Conservation (phyloP, 192 early-diverging fungal species). For the Coemansia sp. region DNA sequence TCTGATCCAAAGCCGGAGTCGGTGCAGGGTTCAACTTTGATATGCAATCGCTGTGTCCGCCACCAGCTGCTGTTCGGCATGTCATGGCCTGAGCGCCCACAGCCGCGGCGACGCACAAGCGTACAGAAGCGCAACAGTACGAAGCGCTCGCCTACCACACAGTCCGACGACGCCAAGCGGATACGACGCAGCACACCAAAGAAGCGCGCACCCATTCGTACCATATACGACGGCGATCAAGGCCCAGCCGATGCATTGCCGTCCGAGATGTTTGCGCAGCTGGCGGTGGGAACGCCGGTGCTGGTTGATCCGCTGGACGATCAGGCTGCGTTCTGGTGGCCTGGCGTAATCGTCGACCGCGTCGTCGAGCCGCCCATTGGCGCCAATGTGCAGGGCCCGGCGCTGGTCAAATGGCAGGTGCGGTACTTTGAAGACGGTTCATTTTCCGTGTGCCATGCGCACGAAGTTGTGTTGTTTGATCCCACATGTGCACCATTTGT, state of each 20-base stretch:
- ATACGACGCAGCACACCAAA: background rate
- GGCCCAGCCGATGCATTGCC: conserved; percentile 15
- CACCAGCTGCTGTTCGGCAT: conserved; percentile 34
- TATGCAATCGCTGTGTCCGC: conserved; percentile 35
- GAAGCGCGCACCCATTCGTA: conserved; percentile 8
- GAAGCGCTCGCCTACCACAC: background rate
- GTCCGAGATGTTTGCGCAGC: conserved; percentile 31
- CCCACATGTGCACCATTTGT: conserved; percentile 9
- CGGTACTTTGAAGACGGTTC: conserved; percentile 52
- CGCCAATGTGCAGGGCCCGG: background rate
- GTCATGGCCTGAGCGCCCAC: conserved; percentile 42
- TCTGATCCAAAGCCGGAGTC: background rate
- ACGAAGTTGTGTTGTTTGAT: conserved; percentile 37
- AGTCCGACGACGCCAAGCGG: background rate
- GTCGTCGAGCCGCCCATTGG: background rate
- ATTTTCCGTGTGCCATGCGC: conserved; percentile 25
- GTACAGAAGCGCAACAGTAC: conserved; percentile 6
- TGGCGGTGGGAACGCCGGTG: conserved; percentile 33
- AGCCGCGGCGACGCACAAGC: conserved; percentile 5
- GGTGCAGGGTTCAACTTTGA: no score
- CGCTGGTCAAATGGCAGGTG: conserved; percentile 22
- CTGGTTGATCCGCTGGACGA: conserved; percentile 45
- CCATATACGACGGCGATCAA: conserved; percentile 40
- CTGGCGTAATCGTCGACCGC: conserved; percentile 35
- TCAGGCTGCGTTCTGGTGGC: conserved; percentile 33